A percentile compares a stretch with the other conserved stretches of the same genome.
These are phyloP conservation scores for Collybia sordida DNA, from an alignment of 768 basidiomycete genomes.

Conservation along the genomic window DNA sequence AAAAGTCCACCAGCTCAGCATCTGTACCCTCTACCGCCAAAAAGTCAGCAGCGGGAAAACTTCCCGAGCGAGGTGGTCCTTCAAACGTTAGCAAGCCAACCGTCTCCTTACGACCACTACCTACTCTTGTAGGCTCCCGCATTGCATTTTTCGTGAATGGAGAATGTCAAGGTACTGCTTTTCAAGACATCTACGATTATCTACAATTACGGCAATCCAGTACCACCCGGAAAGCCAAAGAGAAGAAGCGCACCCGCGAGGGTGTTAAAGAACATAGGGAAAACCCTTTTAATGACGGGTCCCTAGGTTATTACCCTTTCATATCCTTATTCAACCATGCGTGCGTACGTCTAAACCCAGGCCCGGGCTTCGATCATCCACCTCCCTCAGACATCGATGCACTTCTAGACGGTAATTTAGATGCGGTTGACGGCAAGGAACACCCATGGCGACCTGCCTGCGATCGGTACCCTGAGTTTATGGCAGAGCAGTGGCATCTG, in stretches of 20 bases:
- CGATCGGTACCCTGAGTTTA: constrained; percentile 85
- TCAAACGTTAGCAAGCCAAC: constrained; percentile 33
- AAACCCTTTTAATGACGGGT: constrained; percentile 91
- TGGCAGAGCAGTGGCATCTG: constrained; percentile 76
- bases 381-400: constrained; percentile 80
- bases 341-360: constrained; percentile 81
- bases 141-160: constrained; percentile 95
- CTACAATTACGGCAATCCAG: constrained; percentile 72
- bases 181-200: constrained; percentile 87
- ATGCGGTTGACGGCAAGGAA: constrained; percentile 25
- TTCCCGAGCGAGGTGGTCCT: constrained; percentile 57
- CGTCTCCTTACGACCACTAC: constrained; percentile 59
- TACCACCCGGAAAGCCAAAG: constrained; percentile 61
- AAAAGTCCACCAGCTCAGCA: constrained; percentile 53
- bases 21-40: constrained; percentile 62
- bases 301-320: constrained; percentile 94
- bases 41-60: constrained; percentile 68
- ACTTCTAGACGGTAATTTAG: constrained; percentile 39
- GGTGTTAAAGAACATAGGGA: constrained; percentile 75
- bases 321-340: constrained; percentile 93
- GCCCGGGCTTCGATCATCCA: constrained; percentile 80
- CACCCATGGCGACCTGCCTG: constrained; percentile 75
- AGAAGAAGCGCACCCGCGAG: constrained; percentile 61
- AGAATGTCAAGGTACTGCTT: constrained; percentile 78
- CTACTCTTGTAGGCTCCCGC: constrained; percentile 66